phyloP scores from a whole-genome alignment of 352 stramenopile genomes.

The Pythium plurisporium region DNA sequence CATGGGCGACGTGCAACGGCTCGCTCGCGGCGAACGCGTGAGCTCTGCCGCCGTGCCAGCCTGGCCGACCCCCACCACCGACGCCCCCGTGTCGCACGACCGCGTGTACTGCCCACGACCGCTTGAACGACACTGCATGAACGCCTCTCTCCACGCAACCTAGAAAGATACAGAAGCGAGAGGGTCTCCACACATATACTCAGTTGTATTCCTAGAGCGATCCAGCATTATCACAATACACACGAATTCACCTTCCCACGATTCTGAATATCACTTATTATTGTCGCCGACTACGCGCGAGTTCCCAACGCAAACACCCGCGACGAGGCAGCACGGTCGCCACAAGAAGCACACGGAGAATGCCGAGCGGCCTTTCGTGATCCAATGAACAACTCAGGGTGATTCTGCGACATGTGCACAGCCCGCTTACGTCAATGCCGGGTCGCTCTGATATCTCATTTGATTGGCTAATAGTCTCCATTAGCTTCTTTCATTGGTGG shows the following conservation, averaged over 20 bases:
- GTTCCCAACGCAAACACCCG: neutral
- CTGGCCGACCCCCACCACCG: too few relatives aligned
- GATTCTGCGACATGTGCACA: constrained; percentile 21
- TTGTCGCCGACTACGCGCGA: neutral
- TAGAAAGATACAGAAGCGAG: neutral
- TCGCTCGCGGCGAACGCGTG: neutral
- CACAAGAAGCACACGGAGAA: neutral
- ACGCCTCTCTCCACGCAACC: neutral
- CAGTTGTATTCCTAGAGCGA: too few relatives aligned
- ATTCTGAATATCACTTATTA: neutral
- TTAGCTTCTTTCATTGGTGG: neutral
- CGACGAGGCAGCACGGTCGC: neutral
- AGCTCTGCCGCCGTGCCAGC: too few relatives aligned
- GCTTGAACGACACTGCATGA: constrained; percentile 16
- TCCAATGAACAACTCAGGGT: neutral
- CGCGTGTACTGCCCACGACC: constrained; percentile 19
- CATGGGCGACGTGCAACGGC: neutral
- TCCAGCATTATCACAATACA: too few relatives aligned
- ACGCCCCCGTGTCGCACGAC: too few relatives aligned
- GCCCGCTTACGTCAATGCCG: constrained; percentile 2
- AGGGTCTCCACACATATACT: neutral
- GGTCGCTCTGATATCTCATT: neutral
- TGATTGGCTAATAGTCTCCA: constrained; percentile 14
- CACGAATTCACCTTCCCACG: too few relatives aligned
- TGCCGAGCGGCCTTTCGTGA: neutral